Percentiles rank a stretch among this genome's conserved stretches.
Evolutionary conservation across 2,329 filamentous ascomycete genomes (phyloP).

Genomic region (Mycogone perniciosa): DNA sequence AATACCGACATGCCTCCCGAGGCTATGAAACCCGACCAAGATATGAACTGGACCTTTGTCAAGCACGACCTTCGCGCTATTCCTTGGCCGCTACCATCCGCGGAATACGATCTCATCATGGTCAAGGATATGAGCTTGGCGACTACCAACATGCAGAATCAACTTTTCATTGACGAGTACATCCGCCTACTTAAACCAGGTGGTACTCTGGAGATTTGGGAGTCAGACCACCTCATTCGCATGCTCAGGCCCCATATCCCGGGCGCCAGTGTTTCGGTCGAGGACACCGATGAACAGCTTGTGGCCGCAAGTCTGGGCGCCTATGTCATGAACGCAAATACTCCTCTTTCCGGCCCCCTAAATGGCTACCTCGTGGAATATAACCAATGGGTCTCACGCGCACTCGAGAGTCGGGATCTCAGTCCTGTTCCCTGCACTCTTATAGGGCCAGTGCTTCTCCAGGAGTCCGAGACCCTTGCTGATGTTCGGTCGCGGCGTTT

Average conservation of each 20-base stretch:
- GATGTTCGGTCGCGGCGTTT: conserved; percentile 69
- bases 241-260: conserved; percentile 75
- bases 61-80: conserved; percentile 74
- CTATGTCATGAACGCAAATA: conserved; percentile 76
- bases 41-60: conserved; percentile 83
- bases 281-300: conserved; percentile 51
- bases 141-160: conserved; percentile 53
- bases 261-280: conserved; percentile 30
- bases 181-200: conserved; percentile 70
- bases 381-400: conserved; percentile 73
- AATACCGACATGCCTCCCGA: conserved; percentile 22
- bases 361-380: conserved; percentile 80
- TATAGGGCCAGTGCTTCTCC: conserved; percentile 69
- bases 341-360: conserved; percentile 70
- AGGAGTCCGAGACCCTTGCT: conserved; percentile 66
- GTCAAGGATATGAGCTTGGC: conserved; percentile 73
- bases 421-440: conserved; percentile 71
- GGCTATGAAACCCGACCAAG: conserved; percentile 52
- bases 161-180: conserved; percentile 60
- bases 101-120: conserved; percentile 82
- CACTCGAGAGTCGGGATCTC: conserved; percentile 64
- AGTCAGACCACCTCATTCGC: conserved; percentile 76
- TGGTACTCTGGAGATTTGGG: conserved; percentile 82
- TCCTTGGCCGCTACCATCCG: conserved; percentile 72
- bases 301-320: conserved; percentile 66